A percentile compares a stretch with the other conserved stretches of the same genome.
Conservation (phyloP, 371 early-diverging fungal genomes). For the Mucor velutinosus region DNA sequence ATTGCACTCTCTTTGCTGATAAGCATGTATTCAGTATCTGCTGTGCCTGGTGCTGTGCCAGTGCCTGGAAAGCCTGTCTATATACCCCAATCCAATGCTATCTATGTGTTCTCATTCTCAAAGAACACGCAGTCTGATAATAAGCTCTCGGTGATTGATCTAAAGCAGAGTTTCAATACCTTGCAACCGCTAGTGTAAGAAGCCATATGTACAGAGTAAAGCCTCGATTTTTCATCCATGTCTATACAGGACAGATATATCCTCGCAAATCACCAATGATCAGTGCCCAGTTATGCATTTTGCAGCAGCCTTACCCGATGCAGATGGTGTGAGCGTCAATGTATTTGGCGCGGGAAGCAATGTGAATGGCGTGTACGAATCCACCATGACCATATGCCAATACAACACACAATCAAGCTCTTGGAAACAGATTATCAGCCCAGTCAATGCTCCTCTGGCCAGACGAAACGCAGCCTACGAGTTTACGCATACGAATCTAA, state of each 20-base stretch:
- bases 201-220: background rate
- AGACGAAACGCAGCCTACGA: constrained; percentile 28
- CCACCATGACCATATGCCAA: constrained; percentile 22
- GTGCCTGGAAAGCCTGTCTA: constrained; percentile 27
- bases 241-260: constrained; percentile 3
- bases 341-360: constrained; percentile 27
- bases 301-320: constrained; percentile 14
- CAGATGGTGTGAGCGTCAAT: constrained; percentile 22
- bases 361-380: constrained; percentile 14
- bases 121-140: constrained; percentile 19
- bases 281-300: constrained; percentile 30
- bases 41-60: constrained; percentile 5
- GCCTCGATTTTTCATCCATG: background rate
- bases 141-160: constrained; percentile 19
- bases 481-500: constrained; percentile 8
- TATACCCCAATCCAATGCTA: constrained; percentile 13
- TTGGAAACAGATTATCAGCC: constrained; percentile 13
- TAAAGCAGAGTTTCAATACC: constrained; percentile 23
- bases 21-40: background rate
- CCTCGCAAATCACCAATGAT: constrained; percentile 7
- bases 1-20: background rate
- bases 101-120: constrained; percentile 29
- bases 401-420: constrained; percentile 9
- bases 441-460: constrained; percentile 10
- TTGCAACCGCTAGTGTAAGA: constrained; percentile 27